Conservation (phyloP, 257 asterid genomes). For the Solanum tarapatanum region DNA sequence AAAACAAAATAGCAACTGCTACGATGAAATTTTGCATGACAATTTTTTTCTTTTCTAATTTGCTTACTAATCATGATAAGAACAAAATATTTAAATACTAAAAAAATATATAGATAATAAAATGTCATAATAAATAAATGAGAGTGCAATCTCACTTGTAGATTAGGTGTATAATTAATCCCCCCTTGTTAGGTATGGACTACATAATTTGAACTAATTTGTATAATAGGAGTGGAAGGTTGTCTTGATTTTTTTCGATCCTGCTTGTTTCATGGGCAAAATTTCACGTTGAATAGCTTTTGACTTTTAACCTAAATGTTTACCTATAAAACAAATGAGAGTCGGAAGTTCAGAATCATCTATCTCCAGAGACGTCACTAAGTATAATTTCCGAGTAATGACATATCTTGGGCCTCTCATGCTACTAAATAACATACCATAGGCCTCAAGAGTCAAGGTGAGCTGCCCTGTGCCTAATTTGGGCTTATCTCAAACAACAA, state of each 20-base stretch:
- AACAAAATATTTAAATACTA: background rate
- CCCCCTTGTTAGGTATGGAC: background rate
- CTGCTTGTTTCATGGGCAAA: background rate
- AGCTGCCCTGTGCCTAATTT: background rate
- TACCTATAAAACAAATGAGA: no score
- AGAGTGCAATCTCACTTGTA: background rate
- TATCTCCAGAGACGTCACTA: background rate
- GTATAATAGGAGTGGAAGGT: background rate
- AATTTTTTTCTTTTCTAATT: background rate
- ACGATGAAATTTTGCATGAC: slow-evolving; percentile 7
- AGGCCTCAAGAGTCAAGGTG: background rate
- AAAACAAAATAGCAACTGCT: slow-evolving; percentile 56
- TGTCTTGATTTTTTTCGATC: background rate
- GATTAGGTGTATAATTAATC: background rate
- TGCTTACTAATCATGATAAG: background rate
- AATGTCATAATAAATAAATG: background rate
- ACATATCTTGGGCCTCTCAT: background rate
- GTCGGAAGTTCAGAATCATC: background rate
- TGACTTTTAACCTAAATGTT: background rate
- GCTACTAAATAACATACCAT: background rate
- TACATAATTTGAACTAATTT: background rate
- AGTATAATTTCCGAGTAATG: background rate
- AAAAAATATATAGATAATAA: background rate
- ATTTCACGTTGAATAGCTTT: background rate
- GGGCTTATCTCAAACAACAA: background rate